Evolutionary conservation across 371 early-diverging fungal species (phyloP).

Genomic region (Batkoa obscura): DNA sequence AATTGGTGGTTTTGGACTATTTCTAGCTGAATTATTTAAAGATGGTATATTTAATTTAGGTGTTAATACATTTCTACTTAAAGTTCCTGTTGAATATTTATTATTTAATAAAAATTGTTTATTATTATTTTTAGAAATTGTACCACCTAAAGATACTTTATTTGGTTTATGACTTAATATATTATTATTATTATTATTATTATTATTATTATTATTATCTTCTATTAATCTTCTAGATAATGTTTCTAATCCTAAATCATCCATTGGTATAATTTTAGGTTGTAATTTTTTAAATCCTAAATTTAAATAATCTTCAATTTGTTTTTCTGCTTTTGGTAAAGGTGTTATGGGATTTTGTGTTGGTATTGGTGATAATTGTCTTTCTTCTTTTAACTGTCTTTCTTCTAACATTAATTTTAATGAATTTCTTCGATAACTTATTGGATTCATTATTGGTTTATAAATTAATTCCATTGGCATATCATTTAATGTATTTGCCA

Average conservation of each 20-base stretch:
- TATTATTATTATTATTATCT: neutral
- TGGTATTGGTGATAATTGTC: neutral
- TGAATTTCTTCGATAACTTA: constrained; percentile 29
- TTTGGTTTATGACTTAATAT: neutral
- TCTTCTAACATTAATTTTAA: constrained; percentile 37
- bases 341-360: constrained; percentile 1
- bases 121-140: too few relatives aligned
- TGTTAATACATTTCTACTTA: too few relatives aligned
- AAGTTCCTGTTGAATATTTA: too few relatives aligned
- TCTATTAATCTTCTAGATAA: neutral
- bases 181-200: neutral
- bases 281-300: constrained; percentile 8
- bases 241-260: neutral
- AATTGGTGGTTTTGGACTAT: too few relatives aligned
- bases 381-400: constrained; percentile 5
- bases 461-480: neutral
- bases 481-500: neutral
- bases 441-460: constrained; percentile 20
- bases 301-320: constrained; percentile 1
- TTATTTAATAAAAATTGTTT: too few relatives aligned
- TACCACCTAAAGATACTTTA: too few relatives aligned
- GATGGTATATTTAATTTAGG: too few relatives aligned
- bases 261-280: constrained; percentile 2
- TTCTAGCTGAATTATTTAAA: too few relatives aligned
- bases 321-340: constrained; percentile 1